Evolutionary conservation across 2,329 filamentous ascomycete species (phyloP).

Genomic region (Penicillium corylophilum): DNA sequence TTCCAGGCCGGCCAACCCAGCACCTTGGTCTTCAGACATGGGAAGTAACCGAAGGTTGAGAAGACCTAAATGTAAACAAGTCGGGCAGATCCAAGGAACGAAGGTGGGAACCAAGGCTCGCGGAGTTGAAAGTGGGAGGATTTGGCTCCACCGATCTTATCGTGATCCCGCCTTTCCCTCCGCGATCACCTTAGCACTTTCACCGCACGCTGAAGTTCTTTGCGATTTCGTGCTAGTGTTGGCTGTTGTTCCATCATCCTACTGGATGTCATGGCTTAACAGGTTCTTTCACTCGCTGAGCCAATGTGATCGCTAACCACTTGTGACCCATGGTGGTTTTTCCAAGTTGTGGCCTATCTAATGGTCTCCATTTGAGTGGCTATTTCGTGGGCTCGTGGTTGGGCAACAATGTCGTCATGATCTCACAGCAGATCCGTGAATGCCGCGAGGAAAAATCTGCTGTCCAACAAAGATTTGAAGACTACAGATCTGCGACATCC

Average conservation of each 20-base stretch:
- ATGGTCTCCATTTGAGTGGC: not conserved
- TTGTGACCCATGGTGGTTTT: not conserved
- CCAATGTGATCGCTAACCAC: not conserved
- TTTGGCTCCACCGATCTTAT: conserved; percentile 19
- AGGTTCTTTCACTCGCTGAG: not conserved
- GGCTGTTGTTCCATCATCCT: conserved; percentile 11
- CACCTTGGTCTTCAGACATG: conserved; percentile 23
- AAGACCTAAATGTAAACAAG: not conserved
- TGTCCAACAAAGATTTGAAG: not conserved
- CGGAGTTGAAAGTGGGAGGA: conserved; percentile 12
- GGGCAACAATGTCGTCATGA: not conserved
- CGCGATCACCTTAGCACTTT: not conserved
- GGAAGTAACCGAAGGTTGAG: not conserved
- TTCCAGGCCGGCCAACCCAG: conserved; percentile 68
- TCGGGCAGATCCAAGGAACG: conserved; percentile 8
- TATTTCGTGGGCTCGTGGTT: not conserved
- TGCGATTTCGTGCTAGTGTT: not conserved
- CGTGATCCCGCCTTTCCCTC: conserved; percentile 8
- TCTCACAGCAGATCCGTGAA: not conserved
- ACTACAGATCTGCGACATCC: not conserved
- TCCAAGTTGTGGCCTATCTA: not conserved
- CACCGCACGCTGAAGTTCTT: not conserved
- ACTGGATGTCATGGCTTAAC: conserved; percentile 3
- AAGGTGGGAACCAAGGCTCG: conserved; percentile 13
- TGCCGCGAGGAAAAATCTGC: not conserved